Evolutionary conservation across 179 eudicot species (phyloP), one percentile per base, ranked within the genome.

Genomic region (Camellia oleifera): DNA sequence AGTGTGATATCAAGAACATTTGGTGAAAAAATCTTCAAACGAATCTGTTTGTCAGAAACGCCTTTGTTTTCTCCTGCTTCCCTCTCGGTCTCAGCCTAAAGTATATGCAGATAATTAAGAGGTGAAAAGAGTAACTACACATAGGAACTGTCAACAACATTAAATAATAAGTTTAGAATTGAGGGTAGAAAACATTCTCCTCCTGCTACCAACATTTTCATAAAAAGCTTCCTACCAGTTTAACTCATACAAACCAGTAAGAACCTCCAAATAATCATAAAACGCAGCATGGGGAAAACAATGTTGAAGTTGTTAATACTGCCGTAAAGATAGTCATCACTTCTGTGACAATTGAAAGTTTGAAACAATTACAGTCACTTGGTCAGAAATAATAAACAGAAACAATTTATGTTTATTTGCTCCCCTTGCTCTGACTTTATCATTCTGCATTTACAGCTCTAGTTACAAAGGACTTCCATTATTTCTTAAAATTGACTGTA

Each of bases 11-110:
- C 97, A 80, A 97, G 98, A 89, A 94, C 99, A 88, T 88, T 89
- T 46, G 98, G 98, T 8, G 98, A 97, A 77, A 88, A 88, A 58
- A 94, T 93, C 87, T 93, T 94, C 79, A 97, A 81, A 56, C 94
- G 91, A 18, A 97, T 97, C 72, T 92, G 90, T 84, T 88, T 93
- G 77, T 94, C 97, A 60, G 98, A 87, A 78, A 97, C 88, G 46
- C 97, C 99, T 84, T 89, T 97, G 86, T 97, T 97, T 74, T 85
- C 95, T 67, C 99, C 99, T 72, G 98, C 99, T 87, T 90, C 98
- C 87, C 92, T 91, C 23, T 92, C 98, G 3, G 98, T 97, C 86
- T 92, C 98, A 61, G 97, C 97, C 99, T 96, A 83, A 73, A 62
- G 46, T 72, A 61, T 60, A 46, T 63, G 32, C 68, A 73, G 69